Percentiles rank a stretch among this genome's conserved stretches.
Conservation (phyloP, 176 grass and related monocot genomes). For the Aechmea fasciata region DNA sequence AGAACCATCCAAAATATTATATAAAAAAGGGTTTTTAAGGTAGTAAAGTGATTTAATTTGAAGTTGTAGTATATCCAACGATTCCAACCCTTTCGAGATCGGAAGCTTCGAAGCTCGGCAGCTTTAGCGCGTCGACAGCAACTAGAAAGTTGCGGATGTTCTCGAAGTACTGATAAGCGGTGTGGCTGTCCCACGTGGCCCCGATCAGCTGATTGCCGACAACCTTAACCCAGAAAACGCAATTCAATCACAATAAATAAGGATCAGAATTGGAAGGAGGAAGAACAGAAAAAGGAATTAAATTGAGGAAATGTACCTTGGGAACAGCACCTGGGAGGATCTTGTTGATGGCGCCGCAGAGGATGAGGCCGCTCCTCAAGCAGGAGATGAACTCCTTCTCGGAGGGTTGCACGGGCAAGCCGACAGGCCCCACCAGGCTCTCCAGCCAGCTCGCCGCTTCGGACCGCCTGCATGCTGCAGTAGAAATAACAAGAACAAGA, state of each 20-base stretch:
- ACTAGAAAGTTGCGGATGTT: constrained; percentile 92
- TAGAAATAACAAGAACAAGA: constrained; percentile 18
- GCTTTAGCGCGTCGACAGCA: constrained; percentile 57
- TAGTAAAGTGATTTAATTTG: neutral
- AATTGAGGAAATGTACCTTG: constrained; percentile 30
- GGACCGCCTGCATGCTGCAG: constrained; percentile 57
- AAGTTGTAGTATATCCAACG: constrained; percentile 23
- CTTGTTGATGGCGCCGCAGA: constrained; percentile 84
- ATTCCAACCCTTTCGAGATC: constrained; percentile 73
- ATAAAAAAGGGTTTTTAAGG: neutral
- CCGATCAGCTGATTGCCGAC: constrained; percentile 20
- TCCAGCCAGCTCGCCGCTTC: constrained; percentile 73
- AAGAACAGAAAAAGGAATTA: neutral
- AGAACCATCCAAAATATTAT: constrained; percentile 18
- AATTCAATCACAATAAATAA: neutral
- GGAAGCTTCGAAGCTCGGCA: constrained; percentile 69
- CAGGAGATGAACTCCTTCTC: constrained; percentile 57
- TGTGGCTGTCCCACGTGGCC: constrained; percentile 50
- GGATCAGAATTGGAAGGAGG: neutral
- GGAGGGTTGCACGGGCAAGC: constrained; percentile 36
- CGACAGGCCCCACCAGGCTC: constrained; percentile 36
- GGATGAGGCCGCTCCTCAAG: constrained; percentile 67
- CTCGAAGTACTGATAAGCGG: constrained; percentile 85
- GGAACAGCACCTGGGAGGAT: constrained; percentile 49
- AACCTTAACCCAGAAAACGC: constrained; percentile 13